Evolutionary conservation across 2,329 filamentous ascomycete genomes (phyloP), one percentile per base, ranked within the genome.

Genomic region (Elsinoe ampelina): DNA sequence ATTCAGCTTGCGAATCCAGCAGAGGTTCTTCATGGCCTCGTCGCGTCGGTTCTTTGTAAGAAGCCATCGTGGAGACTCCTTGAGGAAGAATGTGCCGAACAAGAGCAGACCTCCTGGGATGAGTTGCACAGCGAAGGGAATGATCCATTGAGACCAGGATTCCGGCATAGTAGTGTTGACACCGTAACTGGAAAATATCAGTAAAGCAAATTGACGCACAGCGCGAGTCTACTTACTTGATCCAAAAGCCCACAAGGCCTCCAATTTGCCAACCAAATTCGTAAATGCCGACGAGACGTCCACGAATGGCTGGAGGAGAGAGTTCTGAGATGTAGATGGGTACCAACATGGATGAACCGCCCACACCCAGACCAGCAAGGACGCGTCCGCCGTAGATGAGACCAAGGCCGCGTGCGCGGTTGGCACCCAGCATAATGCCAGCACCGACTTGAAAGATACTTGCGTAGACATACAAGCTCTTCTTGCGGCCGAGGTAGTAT

Each of bases 341-440:
- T 15, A 76, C 50, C 58, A 83, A 72, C 66, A 80, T 82, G 5
- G 76, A 80, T 22, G 75, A 75, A 22, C 74, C 78, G 57, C 80
- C 80, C 4, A 81, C 76, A 52, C 78, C 80, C 17, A 84, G 66
- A 30, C 80, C 80, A 58, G 79, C 77, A 1, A 83, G 68, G 1
- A 82, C 79, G 59, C 80, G 72, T n/a, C 80, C 80, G 47, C 68
- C 79, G 58, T 80, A 80, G 59, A 82, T 75, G 5, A 80, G 68
- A 3, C 81, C 84, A n/a, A 90, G 74, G 26, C 84, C 84, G 30
- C 81, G 76, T 2, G 77, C 71, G 8, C 74, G 75, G 63, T 77
- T 83, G 47, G 80, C 83, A 47, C 82, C 86, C 20, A 89, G 72
- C 83, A 88, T 89, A 61, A 90, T 67, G 55, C 84, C 85, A 42